Conservation (phyloP, 768 basidiomycete species). For the Amanita rubescens region DNA sequence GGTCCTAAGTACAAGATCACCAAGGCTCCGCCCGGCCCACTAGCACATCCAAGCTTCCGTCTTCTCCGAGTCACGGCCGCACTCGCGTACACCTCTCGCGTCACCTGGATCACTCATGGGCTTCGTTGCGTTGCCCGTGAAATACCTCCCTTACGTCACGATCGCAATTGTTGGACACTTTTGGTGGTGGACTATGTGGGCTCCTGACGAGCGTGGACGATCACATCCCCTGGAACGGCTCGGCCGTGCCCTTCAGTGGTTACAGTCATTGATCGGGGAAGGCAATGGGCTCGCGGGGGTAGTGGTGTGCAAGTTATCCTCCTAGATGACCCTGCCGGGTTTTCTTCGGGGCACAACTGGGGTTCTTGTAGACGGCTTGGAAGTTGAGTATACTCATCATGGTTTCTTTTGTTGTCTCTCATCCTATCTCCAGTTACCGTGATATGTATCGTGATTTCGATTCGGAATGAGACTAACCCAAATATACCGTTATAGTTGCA, state of each 20-base stretch:
- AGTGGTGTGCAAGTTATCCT: conserved; percentile 51
- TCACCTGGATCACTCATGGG: conserved; percentile 73
- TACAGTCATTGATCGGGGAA: conserved; percentile 43
- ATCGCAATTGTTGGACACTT: no score
- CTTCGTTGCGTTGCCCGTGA: conserved; percentile 62
- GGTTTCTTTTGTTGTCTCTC: neutral
- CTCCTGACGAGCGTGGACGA: conserved; percentile 30
- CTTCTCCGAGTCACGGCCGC: conserved; percentile 59
- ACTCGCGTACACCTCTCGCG: conserved; percentile 65
- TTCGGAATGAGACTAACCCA: no score
- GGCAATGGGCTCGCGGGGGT: conserved; percentile 19
- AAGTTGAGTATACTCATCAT: conserved; percentile 3
- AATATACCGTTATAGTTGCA: no score
- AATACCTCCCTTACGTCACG: conserved; percentile 69
- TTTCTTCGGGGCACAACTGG: conserved; percentile 37
- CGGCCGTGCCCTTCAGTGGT: conserved; percentile 52
- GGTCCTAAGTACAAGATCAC: no score
- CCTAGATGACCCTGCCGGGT: conserved; percentile 30
- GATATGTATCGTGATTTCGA: no score
- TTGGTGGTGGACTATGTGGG: no score
- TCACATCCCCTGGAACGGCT: conserved; percentile 32
- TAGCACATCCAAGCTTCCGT: conserved; percentile 49
- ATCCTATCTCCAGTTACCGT: neutral
- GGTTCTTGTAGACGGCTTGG: conserved; percentile 42
- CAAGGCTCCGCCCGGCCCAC: no score